These are phyloP conservation scores for Candida silvicultrix DNA, from an alignment of 805 yeast genomes.

Conservation along the genomic window DNA sequence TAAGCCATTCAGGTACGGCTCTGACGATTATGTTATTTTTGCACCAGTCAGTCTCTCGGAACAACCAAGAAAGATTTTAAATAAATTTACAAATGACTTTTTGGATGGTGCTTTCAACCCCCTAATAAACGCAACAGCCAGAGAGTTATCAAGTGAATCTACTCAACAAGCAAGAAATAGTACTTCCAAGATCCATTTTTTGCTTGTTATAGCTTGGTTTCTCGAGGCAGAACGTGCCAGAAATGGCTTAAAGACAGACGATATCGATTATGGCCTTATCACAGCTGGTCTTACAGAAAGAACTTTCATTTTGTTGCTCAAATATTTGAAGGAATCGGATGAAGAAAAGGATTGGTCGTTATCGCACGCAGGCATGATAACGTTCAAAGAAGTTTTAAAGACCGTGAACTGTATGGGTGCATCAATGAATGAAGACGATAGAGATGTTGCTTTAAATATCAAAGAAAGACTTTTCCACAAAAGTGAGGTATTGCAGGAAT, in stretches of 20 bases:
- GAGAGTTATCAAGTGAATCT: conserved; percentile 35
- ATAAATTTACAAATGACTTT: conserved; percentile 48
- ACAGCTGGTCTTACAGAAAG: conserved; percentile 56
- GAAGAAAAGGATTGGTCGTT: conserved; percentile 47
- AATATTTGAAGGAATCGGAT: conserved; percentile 31
- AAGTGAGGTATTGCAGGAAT: conserved; percentile 46
- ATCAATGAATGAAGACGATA: conserved; percentile 36
- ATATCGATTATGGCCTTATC: conserved; percentile 36
- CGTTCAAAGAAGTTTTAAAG: conserved; percentile 57
- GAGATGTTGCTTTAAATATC: conserved; percentile 50
- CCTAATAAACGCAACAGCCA: conserved; percentile 47
- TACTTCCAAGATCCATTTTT: conserved; percentile 33
- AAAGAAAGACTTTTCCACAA: conserved; percentile 67
- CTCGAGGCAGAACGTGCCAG: conserved; percentile 52
- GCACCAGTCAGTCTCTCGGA: conserved; percentile 22
- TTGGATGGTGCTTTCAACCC: conserved; percentile 72
- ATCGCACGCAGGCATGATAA: conserved; percentile 62
- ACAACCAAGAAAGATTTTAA: conserved; percentile 27
- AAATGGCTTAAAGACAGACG: conserved; percentile 18
- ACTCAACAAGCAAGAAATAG: conserved; percentile 13
- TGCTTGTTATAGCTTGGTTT: conserved; percentile 69
- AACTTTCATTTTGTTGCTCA: conserved; percentile 44
- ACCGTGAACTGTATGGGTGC: conserved; percentile 35
- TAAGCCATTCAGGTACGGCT: conserved; percentile 18
- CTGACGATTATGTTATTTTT: conserved; percentile 22